Evolutionary conservation across 148 eudicot species (phyloP).

Genomic region (Fagopyrum tataricum): DNA sequence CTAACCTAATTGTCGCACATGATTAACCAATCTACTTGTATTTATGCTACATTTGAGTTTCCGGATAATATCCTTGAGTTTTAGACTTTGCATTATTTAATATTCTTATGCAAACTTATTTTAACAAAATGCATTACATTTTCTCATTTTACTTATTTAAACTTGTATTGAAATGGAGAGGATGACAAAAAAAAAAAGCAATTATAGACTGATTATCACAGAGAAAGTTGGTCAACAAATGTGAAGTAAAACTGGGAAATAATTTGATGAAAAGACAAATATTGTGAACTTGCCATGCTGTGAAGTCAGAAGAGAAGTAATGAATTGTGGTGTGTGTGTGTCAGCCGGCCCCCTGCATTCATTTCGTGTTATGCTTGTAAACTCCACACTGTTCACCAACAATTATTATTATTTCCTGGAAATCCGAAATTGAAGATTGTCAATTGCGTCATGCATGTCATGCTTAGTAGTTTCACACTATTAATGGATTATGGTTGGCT

Average conservation of each 20-base stretch:
- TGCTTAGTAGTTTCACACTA: neutral
- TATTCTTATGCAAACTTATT: no score
- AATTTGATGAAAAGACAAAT: conserved; percentile 1
- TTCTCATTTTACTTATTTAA: neutral
- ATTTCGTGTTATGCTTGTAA: conserved; percentile 5
- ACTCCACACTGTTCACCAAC: neutral
- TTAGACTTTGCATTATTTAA: no score
- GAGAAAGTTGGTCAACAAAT: neutral
- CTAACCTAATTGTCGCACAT: neutral
- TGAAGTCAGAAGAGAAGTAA: neutral
- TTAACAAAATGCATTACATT: no score
- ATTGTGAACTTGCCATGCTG: conserved; percentile 4
- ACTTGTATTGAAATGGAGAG: neutral
- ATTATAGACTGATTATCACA: neutral
- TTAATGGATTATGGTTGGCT: neutral
- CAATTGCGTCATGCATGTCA: neutral
- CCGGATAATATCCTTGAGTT: no score
- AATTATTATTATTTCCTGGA: neutral
- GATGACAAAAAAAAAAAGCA: neutral
- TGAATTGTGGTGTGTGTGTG: conserved; percentile 2
- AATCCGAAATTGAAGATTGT: neutral
- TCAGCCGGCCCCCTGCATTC: conserved; percentile 8
- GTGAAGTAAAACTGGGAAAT: neutral
- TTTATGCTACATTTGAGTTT: neutral
- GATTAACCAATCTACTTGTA: neutral